Evolutionary conservation across 2,329 filamentous ascomycete genomes (phyloP), one percentile per base, ranked within the genome.

Genomic region (Diaporthe ilicicola): DNA sequence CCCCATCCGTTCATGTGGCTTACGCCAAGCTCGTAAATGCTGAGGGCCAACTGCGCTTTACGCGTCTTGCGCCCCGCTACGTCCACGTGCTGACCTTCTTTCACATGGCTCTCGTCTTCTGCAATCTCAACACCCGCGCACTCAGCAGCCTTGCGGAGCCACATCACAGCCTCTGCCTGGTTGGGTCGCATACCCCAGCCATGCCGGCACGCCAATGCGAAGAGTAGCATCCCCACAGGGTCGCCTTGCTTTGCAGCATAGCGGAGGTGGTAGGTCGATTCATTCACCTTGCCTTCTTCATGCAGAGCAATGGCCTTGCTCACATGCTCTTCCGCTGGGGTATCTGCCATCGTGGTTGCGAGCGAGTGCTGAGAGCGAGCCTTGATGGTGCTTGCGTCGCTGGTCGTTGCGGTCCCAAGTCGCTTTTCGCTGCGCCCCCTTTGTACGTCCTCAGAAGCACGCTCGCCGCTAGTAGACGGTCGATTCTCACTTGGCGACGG

Each of bases 1-100:
- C 96, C 96, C 96, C 96, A 99, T 6, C 96, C 96, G 76, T 99
- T 98, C 90, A 98, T 94, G 79, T 98, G 95, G 79, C 94, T 97
- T 32, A 98, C 94, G 4, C 96, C 96, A 29, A 99, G 87, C 82
- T 99, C 96, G 76, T 99, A 99, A 67, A 98, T 95, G 76, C 94
- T 96, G 54, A 98, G 86, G 0, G 95, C 96, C 80, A 98, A 97
- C 77, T 98, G 95, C 13, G 95, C 95, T 77, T 94, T 94, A 73
- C 94, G 91, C 7, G 93, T 92, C 81, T 95, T 96, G 75, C 90
- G 89, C 79, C 95, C 93, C 34, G 89, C 77, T 8, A 90, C 80
- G 79, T 94, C 90, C 0, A 91, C 87, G 13, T 84, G 81, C 82
- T 92, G 90, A 73, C 91, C 85, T 75, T 90, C 87, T 79, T 92